Evolutionary conservation across 345 rosid genomes (phyloP).

Genomic region (Eucalyptus grandis): DNA sequence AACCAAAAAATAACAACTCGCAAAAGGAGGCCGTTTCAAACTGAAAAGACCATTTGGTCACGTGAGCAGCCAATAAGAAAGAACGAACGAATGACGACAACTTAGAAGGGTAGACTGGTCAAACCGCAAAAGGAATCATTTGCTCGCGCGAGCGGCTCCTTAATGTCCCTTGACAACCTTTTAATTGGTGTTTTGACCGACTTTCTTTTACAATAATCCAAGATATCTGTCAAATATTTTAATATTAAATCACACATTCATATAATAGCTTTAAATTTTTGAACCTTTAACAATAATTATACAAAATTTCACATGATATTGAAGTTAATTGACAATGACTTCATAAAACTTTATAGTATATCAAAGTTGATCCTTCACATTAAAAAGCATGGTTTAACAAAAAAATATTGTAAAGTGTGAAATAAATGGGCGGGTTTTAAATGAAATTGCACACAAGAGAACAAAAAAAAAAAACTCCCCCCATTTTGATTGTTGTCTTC

Average conservation of each 20-base stretch:
- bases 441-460: not conserved
- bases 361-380: not conserved
- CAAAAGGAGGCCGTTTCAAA: not conserved
- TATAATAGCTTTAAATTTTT: not conserved
- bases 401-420: no score
- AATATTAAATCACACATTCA: not conserved
- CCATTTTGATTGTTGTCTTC: no score
- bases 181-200: not conserved
- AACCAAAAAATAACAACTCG: not conserved
- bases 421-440: not conserved
- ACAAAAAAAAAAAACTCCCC: no score
- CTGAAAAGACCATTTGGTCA: not conserved
- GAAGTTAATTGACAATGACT: rapidly evolving
- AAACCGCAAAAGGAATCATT: not conserved
- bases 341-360: no score
- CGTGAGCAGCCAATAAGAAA: not conserved
- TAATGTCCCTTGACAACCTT: not conserved
- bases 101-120: not conserved
- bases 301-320: no score
- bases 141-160: not conserved
- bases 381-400: not conserved
- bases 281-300: not conserved
- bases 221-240: no score
- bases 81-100: not conserved
- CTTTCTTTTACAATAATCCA: not conserved